Conservation (phyloP, 495 filamentous ascomycete genomes). For the Penicillium dipodomyicola region DNA sequence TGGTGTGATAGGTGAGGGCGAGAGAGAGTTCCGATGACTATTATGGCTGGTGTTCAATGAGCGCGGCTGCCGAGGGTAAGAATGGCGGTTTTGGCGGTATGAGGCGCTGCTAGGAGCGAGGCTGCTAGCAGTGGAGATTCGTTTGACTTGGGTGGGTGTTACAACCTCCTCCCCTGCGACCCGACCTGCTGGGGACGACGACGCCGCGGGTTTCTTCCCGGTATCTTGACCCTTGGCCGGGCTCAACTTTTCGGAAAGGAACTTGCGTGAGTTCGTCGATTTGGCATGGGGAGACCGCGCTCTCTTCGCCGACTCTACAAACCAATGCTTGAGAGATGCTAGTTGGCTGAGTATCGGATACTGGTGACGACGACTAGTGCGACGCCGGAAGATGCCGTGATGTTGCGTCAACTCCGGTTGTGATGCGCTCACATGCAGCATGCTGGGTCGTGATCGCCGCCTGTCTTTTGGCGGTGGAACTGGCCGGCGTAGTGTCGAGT, state of each 20-base stretch:
- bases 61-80: conserved; percentile 50
- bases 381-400: conserved; percentile 54
- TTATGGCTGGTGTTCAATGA: conserved; percentile 52
- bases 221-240: conserved; percentile 43
- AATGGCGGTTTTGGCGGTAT: conserved; percentile 46
- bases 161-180: conserved; percentile 26
- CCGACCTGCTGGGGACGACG: conserved; percentile 23
- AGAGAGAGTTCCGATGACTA: conserved; percentile 76
- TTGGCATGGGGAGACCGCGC: conserved; percentile 61
- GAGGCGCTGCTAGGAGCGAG: conserved; percentile 48
- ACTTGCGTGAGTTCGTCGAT: conserved; percentile 37
- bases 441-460: conserved; percentile 69
- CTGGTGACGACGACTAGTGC: conserved; percentile 57
- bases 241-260: conserved; percentile 43
- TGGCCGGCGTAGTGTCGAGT: conserved; percentile 69
- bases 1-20: conserved; percentile 85
- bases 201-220: conserved; percentile 28
- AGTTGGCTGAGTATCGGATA: conserved; percentile 74
- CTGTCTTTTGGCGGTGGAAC: conserved; percentile 83
- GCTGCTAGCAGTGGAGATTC: conserved; percentile 46
- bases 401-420: conserved; percentile 61
- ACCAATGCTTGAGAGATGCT: conserved; percentile 85
- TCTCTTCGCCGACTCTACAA: conserved; percentile 73
- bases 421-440: conserved; percentile 74
- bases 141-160: conserved; percentile 45